A percentile compares a stretch with the other conserved stretches of the same genome.
phyloP scores from a whole-genome alignment of 495 filamentous ascomycete species.

The Clohesyomyces aquaticus region DNA sequence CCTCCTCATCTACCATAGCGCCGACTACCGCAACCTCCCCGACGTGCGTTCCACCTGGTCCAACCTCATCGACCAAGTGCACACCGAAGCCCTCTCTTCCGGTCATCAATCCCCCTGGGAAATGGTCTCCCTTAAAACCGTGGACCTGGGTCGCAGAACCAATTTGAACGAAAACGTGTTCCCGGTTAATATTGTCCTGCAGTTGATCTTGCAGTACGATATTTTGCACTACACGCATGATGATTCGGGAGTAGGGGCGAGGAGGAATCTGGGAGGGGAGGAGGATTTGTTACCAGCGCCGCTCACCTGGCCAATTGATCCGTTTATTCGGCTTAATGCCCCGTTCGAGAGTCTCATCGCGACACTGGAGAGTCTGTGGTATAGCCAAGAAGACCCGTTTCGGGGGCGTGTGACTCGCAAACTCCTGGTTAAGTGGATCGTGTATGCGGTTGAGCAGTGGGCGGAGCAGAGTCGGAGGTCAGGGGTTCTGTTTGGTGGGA shows the following conservation, averaged over 20 bases:
- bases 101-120: constrained; percentile 73
- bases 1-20: constrained; percentile 84
- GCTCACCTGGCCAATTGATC: constrained; percentile 79
- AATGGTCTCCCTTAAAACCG: constrained; percentile 70
- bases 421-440: constrained; percentile 64
- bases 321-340: constrained; percentile 76
- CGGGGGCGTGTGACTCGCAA: constrained; percentile 63
- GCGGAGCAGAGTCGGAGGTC: constrained; percentile 60
- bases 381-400: constrained; percentile 83
- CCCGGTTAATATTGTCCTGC: constrained; percentile 72
- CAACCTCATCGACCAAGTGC: constrained; percentile 71
- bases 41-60: constrained; percentile 85
- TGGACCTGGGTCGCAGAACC: constrained; percentile 76
- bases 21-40: constrained; percentile 81
- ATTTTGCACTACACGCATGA: constrained; percentile 19
- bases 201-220: constrained; percentile 60
- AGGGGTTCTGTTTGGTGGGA: constrained; percentile 51
- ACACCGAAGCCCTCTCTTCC: constrained; percentile 61
- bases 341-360: constrained; percentile 73
- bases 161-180: constrained; percentile 80
- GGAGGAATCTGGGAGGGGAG: background rate
- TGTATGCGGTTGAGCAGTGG: constrained; percentile 67
- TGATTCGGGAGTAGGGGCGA: background rate
- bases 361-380: constrained; percentile 81
- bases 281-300: background rate